Evolutionary conservation across 495 filamentous ascomycete genomes (phyloP), one percentile per base, ranked within the genome.

Genomic region (Symbiotaphrina buchneri): DNA sequence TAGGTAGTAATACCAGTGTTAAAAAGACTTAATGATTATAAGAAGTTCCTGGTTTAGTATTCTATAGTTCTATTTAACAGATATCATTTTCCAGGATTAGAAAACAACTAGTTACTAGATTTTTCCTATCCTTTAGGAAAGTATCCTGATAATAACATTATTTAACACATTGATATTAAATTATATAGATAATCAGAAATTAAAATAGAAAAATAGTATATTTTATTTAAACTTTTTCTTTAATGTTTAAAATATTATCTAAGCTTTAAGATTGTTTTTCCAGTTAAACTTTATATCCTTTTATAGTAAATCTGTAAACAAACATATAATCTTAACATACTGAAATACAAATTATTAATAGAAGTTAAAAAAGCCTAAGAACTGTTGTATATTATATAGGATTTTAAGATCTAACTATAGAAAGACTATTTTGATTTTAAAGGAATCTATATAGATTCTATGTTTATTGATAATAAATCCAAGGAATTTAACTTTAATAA

Each of bases 21-120:
- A n/a, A n/a, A n/a, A n/a, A n/a, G n/a, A n/a, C n/a, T n/a, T n/a
- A n/a, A n/a, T 45, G 14, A 51, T 51, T n/a, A 29, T 37, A 15
- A 44, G 22, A 0, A 49, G 24, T 39, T 49, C 36, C 16, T 46
- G 42, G 28, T 48, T 27, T 22, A 43, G 40, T 11, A 45, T 39
- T 20, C 42, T 24, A 13, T 49, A 49, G 18, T 51, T 49, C 10
- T 30, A 30, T 47, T 18, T 0, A 27, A 13, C 1, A 21, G 17
- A n/a, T 13, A 32, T 6, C 37, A 32, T 15, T 41, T 43, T 10
- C 36, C 31, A 0, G 32, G n/a, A 47, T 15, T 32, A 45, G 14
- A 33, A 47, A 0, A 27, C 17, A 2, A 34, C 15, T 21, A 31
- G 21, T n/a, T 34, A 16, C 3, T 25, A 39, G 8, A 28, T 41